These are phyloP conservation scores for Platismatia glauca DNA, from an alignment of 495 filamentous ascomycete genomes.

Conservation along the genomic window DNA sequence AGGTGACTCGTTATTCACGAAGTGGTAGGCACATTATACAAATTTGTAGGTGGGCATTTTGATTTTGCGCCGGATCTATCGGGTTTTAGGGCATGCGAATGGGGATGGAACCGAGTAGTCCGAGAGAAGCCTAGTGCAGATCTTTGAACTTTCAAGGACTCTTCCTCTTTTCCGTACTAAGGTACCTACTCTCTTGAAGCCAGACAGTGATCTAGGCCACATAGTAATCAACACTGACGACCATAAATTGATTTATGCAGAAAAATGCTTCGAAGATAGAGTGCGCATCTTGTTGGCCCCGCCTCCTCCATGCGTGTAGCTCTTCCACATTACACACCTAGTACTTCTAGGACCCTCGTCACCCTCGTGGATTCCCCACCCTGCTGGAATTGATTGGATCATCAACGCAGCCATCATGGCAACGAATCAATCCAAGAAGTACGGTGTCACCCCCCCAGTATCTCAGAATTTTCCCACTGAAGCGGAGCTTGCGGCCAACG, in stretches of 20 bases:
- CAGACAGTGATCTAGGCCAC: no score
- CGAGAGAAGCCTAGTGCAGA: not conserved
- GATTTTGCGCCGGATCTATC: no score
- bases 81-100: no score
- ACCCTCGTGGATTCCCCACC: not conserved
- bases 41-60: no score
- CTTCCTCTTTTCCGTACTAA: no score
- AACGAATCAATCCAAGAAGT: slow-evolving; percentile 44
- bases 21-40: no score
- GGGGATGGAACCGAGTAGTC: no score
- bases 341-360: not conserved
- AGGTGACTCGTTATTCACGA: no score
- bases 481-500: slow-evolving; percentile 63
- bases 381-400: not conserved
- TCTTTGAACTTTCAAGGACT: not conserved
- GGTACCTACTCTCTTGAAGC: no score
- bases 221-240: not conserved
- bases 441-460: slow-evolving; percentile 80
- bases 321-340: not conserved
- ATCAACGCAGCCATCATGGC: slow-evolving; percentile 30
- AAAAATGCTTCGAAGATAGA: not conserved
- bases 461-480: slow-evolving; percentile 65
- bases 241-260: not conserved
- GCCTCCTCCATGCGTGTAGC: not conserved
- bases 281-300: not conserved